phyloP scores from a whole-genome alignment of 2,329 filamentous ascomycete genomes.

The Fusarium sp. region DNA sequence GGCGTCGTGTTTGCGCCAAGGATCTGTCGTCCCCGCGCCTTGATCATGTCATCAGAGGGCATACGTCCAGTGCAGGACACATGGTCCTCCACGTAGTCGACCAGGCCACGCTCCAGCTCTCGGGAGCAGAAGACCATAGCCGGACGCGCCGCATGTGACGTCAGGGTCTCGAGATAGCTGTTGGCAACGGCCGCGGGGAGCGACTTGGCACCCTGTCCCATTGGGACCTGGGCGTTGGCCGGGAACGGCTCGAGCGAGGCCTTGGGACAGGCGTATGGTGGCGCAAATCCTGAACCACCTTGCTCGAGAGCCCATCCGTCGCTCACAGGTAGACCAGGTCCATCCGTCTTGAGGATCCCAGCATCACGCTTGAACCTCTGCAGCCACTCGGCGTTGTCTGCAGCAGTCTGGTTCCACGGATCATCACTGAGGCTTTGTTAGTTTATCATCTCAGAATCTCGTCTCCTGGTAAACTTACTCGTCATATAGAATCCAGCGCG shows the following conservation, averaged over 20 bases:
- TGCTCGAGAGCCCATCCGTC: slow-evolving; percentile 57
- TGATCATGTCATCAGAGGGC: slow-evolving; percentile 58
- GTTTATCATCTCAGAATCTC: neutral
- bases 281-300: slow-evolving; percentile 63
- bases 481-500: slow-evolving; percentile 68
- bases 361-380: slow-evolving; percentile 67
- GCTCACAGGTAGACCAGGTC: slow-evolving; percentile 58
- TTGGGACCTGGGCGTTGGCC: slow-evolving; percentile 45
- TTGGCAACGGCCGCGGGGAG: slow-evolving; percentile 57
- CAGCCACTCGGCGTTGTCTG: slow-evolving; percentile 70
- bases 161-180: slow-evolving; percentile 57
- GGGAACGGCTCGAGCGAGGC: slow-evolving; percentile 48
- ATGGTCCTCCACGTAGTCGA: slow-evolving; percentile 56
- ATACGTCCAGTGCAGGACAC: slow-evolving; percentile 51
- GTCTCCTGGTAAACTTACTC: slow-evolving; percentile 54
- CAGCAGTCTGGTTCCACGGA: slow-evolving; percentile 69
- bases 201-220: slow-evolving; percentile 50
- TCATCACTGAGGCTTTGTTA: slow-evolving; percentile 58
- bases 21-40: slow-evolving; percentile 58
- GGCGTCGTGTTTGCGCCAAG: slow-evolving; percentile 57
- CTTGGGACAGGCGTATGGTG: slow-evolving; percentile 61
- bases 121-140: slow-evolving; percentile 64
- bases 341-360: slow-evolving; percentile 59
- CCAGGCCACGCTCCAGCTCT: slow-evolving; percentile 64
- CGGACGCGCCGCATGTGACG: slow-evolving; percentile 55